Conservation (phyloP, 306 rosid species). For the Vigna mungo region DNA sequence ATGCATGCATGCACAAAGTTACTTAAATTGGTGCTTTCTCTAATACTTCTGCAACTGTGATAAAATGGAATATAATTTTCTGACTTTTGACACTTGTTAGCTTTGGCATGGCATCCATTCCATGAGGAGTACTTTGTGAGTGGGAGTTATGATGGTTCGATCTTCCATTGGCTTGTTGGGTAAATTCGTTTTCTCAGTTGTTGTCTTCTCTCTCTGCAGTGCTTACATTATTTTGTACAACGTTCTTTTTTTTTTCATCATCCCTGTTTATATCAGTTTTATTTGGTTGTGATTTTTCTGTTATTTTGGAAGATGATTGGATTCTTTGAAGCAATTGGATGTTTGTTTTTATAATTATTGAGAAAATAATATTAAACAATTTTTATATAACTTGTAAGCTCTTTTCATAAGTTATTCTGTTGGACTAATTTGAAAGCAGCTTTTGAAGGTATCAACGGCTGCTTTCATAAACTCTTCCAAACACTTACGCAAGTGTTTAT, state of each 20-base stretch:
- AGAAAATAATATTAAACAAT: slow-evolving; percentile 5
- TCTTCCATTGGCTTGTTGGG: slow-evolving; percentile 99
- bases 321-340: neutral
- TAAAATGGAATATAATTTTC: slow-evolving; percentile 30
- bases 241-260: slow-evolving; percentile 1
- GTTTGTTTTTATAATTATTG: neutral
- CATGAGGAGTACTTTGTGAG: slow-evolving; percentile 99
- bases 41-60: slow-evolving; percentile 42
- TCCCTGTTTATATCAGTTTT: slow-evolving; percentile 27
- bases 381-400: neutral
- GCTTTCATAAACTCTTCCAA: neutral
- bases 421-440: neutral
- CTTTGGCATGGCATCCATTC: slow-evolving; percentile 99
- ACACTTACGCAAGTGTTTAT: neutral
- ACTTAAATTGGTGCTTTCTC: slow-evolving; percentile 18
- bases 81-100: slow-evolving; percentile 54
- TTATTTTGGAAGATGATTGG: slow-evolving; percentile 18
- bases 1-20: neutral
- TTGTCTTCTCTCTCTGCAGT: slow-evolving; percentile 23
- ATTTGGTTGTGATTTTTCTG: slow-evolving; percentile 14
- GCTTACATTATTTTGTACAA: slow-evolving; percentile 18
- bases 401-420: neutral
- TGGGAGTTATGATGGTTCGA: slow-evolving; percentile 96
- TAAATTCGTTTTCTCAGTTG: slow-evolving; percentile 47
- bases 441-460: neutral